Percentiles rank a stretch among this genome's conserved stretches.
phyloP scores from a whole-genome alignment of 495 filamentous ascomycete genomes.

The Trichocladium uniseriatum region DNA sequence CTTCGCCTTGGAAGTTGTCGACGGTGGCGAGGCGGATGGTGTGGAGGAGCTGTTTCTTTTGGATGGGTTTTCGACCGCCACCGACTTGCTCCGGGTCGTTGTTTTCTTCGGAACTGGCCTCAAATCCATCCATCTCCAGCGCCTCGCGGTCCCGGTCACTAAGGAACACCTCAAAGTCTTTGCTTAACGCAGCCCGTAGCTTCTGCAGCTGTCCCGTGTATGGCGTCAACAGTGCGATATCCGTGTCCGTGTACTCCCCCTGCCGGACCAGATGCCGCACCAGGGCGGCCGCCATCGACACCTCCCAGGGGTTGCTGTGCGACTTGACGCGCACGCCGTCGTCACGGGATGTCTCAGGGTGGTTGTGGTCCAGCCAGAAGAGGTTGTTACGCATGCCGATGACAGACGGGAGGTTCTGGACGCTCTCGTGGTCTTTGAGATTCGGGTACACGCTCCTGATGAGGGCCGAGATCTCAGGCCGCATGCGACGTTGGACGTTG shows the following conservation, averaged over 20 bases:
- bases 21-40: conserved; percentile 64
- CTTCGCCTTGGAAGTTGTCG: conserved; percentile 83
- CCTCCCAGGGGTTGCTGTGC: conserved; percentile 58
- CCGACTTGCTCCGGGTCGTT: background rate
- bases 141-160: conserved; percentile 59
- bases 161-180: conserved; percentile 51
- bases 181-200: conserved; percentile 42
- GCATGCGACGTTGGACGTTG: conserved; percentile 52
- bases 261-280: conserved; percentile 67
- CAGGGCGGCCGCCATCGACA: conserved; percentile 54
- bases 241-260: conserved; percentile 49
- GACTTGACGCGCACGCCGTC: conserved; percentile 44
- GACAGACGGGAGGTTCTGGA: conserved; percentile 49
- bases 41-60: conserved; percentile 49
- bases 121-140: conserved; percentile 44
- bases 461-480: conserved; percentile 51
- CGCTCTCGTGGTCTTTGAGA: conserved; percentile 48
- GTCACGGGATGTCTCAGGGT: conserved; percentile 42
- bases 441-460: conserved; percentile 57
- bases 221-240: conserved; percentile 75
- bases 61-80: background rate
- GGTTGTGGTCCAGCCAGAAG: conserved; percentile 66
- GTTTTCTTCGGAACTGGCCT: background rate
- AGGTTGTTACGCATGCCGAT: conserved; percentile 54
- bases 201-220: conserved; percentile 64